A percentile compares a stretch with the other conserved stretches of the same genome.
These are phyloP conservation scores for Aspergillus quadricinctus DNA, from an alignment of 2,329 filamentous ascomycete genomes.

Conservation along the genomic window DNA sequence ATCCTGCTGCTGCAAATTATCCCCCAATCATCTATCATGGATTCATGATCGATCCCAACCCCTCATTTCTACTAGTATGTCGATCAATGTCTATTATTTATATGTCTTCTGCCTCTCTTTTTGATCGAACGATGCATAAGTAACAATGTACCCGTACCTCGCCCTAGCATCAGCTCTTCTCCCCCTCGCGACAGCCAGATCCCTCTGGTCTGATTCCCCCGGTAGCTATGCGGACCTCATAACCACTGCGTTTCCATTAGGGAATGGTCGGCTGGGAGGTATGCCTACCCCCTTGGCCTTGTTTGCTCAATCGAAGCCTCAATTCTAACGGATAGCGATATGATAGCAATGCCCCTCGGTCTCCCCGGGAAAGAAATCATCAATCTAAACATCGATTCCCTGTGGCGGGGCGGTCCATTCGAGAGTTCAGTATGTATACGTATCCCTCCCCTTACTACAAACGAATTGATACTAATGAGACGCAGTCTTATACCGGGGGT, in stretches of 20 bases:
- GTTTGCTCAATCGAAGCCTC: too few species aligned
- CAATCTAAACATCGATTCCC: constrained; percentile 22
- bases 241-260: constrained; percentile 11
- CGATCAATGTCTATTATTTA: too few species aligned
- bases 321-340: not conserved
- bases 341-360: constrained; percentile 16
- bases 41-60: too few species aligned
- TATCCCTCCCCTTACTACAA: not conserved
- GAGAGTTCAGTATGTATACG: constrained; percentile 13
- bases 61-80: too few species aligned
- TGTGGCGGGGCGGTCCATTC: constrained; percentile 25
- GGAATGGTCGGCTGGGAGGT: constrained; percentile 15
- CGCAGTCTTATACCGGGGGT: constrained; percentile 13
- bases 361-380: constrained; percentile 9
- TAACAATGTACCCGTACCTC: too few species aligned
- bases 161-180: not conserved
- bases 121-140: too few species aligned
- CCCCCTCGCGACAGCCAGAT: constrained; percentile 5
- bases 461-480: not conserved
- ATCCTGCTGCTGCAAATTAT: too few species aligned
- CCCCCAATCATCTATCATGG: too few species aligned
- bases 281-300: too few species aligned
- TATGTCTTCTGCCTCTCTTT: too few species aligned
- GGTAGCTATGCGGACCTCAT: constrained; percentile 6
- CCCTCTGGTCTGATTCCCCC: constrained; percentile 7